phyloP scores from a whole-genome alignment of 495 filamentous ascomycete species.

The Neurospora pannonica region DNA sequence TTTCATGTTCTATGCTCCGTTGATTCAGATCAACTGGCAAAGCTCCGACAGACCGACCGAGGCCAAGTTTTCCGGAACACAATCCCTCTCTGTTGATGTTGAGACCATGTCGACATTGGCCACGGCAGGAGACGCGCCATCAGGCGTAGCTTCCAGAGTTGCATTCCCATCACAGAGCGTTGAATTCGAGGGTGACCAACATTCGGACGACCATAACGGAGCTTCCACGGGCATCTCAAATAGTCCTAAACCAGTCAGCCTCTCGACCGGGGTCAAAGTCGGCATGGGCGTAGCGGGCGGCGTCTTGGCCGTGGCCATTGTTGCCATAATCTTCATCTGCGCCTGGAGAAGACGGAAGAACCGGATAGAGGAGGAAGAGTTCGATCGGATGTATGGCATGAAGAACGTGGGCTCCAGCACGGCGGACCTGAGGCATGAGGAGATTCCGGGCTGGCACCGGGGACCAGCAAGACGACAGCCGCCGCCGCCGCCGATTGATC shows the following conservation, averaged over 20 bases:
- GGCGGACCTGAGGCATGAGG: conserved; percentile 6
- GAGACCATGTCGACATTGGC: conserved; percentile 9
- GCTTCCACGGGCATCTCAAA: neutral
- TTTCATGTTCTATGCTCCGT: conserved; percentile 21
- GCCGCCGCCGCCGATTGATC: conserved; percentile 10
- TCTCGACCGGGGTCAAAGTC: conserved; percentile 11
- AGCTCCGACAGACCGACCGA: conserved; percentile 14
- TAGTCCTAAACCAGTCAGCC: neutral
- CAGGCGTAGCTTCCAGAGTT: neutral
- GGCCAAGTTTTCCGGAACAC: neutral
- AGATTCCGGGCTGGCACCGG: conserved; percentile 26
- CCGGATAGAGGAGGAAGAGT: conserved; percentile 17
- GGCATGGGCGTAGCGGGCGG: conserved; percentile 16
- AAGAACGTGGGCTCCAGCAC: conserved; percentile 7
- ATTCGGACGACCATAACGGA: too few relatives aligned
- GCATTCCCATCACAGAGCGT: neutral
- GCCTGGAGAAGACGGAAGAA: conserved; percentile 14
- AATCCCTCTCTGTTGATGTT: neutral
- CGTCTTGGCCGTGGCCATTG: conserved; percentile 8
- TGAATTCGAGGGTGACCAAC: too few relatives aligned
- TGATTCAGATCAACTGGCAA: conserved; percentile 31
- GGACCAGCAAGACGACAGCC: conserved; percentile 10
- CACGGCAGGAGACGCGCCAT: neutral
- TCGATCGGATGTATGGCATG: conserved; percentile 21
- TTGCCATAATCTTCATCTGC: conserved; percentile 11